Evolutionary conservation across 169 alveolate species (phyloP).

Genomic region (Cryptosporidium muris): DNA sequence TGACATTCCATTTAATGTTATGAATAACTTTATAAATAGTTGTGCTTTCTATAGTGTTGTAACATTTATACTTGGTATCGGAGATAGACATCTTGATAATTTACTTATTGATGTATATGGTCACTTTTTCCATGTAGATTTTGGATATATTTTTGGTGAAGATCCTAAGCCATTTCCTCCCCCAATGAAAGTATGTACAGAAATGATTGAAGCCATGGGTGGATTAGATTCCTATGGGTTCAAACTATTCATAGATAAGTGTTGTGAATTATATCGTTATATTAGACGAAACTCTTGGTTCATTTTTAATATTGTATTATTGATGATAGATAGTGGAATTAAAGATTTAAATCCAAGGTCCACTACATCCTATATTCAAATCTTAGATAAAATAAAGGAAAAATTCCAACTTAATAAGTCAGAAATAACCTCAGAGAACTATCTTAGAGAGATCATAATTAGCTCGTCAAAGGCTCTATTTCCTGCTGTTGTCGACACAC

Average conservation of each 20-base stretch:
- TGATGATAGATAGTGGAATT: constrained; percentile 93
- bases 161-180: constrained; percentile 91
- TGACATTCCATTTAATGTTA: constrained; percentile 22
- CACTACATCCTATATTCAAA: constrained; percentile 52
- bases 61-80: constrained; percentile 97
- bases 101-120: constrained; percentile 91
- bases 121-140: constrained; percentile 96
- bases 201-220: constrained; percentile 92
- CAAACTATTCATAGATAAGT: constrained; percentile 78
- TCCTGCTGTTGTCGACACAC: constrained; percentile 88
- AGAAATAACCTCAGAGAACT: constrained; percentile 89
- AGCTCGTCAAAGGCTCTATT: constrained; percentile 89
- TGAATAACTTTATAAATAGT: constrained; percentile 90
- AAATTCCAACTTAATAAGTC: constrained; percentile 84
- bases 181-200: constrained; percentile 91
- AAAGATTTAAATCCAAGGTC: constrained; percentile 84
- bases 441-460: constrained; percentile 84
- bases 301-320: constrained; percentile 85
- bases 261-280: constrained; percentile 83
- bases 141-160: constrained; percentile 96
- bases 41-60: constrained; percentile 98
- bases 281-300: constrained; percentile 86
- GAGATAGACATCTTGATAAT: constrained; percentile 99
- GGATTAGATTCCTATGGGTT: constrained; percentile 89
- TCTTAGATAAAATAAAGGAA: constrained; percentile 81